A percentile compares a stretch with the other conserved stretches of the same genome.
Evolutionary conservation across 352 stramenopile genomes (phyloP).

Genomic region (Sclerospora graminicola): DNA sequence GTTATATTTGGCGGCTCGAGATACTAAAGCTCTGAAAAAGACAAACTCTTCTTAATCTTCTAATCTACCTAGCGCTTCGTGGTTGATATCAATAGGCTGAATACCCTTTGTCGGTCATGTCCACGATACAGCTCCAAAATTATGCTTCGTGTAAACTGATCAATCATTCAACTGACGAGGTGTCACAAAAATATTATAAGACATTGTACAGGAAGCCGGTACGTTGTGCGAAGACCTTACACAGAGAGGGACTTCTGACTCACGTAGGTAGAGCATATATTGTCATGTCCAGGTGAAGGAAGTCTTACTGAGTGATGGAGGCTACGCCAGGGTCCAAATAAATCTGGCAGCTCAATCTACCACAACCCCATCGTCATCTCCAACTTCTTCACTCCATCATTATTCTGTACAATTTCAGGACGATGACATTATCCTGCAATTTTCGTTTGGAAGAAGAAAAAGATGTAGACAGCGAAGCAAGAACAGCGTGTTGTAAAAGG

Average conservation of each 20-base stretch:
- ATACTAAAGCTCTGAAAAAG: constrained; percentile 98
- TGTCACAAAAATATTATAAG: constrained; percentile 4
- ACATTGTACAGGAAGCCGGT: neutral
- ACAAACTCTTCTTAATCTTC: constrained; percentile 98
- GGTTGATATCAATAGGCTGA: neutral
- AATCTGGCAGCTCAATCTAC: no score
- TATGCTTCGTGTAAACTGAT: constrained; percentile 57
- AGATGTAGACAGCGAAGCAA: no score
- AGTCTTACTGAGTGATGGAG: constrained; percentile 20
- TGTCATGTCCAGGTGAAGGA: constrained; percentile 16
- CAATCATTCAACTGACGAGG: constrained; percentile 27
- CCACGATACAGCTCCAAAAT: constrained; percentile 72
- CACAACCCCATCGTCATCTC: no score
- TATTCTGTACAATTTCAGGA: no score
- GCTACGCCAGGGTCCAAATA: no score
- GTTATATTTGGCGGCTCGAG: constrained; percentile 91
- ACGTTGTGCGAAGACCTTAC: constrained; percentile 11
- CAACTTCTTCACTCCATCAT: no score
- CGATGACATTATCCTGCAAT: no score
- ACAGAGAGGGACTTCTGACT: constrained; percentile 31
- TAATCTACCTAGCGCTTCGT: constrained; percentile 33
- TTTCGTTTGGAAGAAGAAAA: no score
- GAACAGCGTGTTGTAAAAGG: no score
- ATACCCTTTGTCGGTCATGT: constrained; percentile 40
- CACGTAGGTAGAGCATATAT: constrained; percentile 68